Base-by-base conservation (phyloP, 2,329 filamentous ascomycete genomes). In the Coniella lustricola region DNA sequence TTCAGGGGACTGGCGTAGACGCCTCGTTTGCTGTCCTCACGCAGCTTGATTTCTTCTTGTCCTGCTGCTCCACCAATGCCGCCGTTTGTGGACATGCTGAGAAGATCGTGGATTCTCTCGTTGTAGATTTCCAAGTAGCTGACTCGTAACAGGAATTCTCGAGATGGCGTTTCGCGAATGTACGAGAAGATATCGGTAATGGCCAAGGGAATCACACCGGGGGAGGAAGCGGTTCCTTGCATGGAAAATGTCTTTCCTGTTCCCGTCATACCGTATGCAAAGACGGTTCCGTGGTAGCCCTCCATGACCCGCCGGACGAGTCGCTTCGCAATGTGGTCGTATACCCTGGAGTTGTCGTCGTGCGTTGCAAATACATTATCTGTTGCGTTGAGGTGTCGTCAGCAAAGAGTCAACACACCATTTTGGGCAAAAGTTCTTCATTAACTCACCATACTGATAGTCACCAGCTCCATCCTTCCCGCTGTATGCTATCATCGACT, bases 101-200 rank as follows among this genome's bases (percentile, higher is more conserved):
- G 74, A 43, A 98, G 72, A 67, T 98, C 93, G 62, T 96, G 87
- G 50, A 98, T 97, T 67, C 81, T 94, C 64, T 98, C 93, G 61
- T 98, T 98, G 70, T 98, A 98, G 53, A 98, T 98, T 70, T 98
- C 93, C 54, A 98, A 75, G 63, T 98, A 98, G 73, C 91, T 97
- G 62, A 98, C 93, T 54, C 93, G 85, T 49, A 98, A 77, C 49
- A 98, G 69, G 57, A 98, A 98, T 62, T 98, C 93, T 52, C 93
- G 80, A 32, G 90, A 88, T 0, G 93, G 93, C 1, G 93, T 97
- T 69, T 98, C 93, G 50, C 93, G 85, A 57, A 98, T 98, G 66
- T 96, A 98, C 0, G 93, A 97, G 67, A 98, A 98, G 45, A 98
- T 98, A 63, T 98, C 93, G 54, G 93, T 97, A 59, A 98, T 97